These are phyloP conservation scores for Astraeus odoratus DNA, from an alignment of 768 basidiomycete genomes.

Conservation along the genomic window DNA sequence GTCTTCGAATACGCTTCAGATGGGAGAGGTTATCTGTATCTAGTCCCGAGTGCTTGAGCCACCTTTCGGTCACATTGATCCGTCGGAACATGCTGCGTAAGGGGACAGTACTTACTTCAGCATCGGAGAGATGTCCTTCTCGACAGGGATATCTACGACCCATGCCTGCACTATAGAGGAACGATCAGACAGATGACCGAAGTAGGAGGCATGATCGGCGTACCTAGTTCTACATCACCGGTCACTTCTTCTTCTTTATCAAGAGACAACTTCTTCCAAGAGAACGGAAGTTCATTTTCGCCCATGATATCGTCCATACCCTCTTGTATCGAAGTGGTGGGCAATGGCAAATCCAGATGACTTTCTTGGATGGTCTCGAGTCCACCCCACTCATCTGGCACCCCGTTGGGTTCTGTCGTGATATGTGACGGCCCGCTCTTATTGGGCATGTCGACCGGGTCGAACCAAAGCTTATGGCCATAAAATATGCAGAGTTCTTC, in stretches of 20 bases:
- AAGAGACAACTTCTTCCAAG: constrained; percentile 50
- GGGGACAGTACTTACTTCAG: constrained; percentile 42
- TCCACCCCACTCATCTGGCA: constrained; percentile 4
- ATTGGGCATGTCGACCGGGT: constrained; percentile 28
- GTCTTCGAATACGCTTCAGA: constrained; percentile 70
- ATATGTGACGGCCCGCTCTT: background rate
- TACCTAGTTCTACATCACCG: constrained; percentile 39
- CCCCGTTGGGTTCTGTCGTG: background rate
- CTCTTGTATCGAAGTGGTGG: constrained; percentile 23
- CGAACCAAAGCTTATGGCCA: constrained; percentile 61
- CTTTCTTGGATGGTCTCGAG: constrained; percentile 6
- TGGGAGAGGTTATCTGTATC: constrained; percentile 61
- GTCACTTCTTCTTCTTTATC: constrained; percentile 54
- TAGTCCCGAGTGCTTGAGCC: constrained; percentile 57
- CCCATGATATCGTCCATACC: constrained; percentile 42
- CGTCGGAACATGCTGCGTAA: background rate
- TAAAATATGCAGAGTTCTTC: constrained; percentile 83
- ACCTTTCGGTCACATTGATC: constrained; percentile 34
- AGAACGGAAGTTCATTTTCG: constrained; percentile 62
- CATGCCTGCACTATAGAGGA: constrained; percentile 55
- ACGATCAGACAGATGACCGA: background rate
- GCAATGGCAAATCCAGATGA: background rate
- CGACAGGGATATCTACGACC: constrained; percentile 69
- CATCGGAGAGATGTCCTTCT: constrained; percentile 49
- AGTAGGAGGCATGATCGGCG: background rate